Evolutionary conservation across 192 early-diverging fungal species (phyloP).

Genomic region (Umbelopsis sp.): DNA sequence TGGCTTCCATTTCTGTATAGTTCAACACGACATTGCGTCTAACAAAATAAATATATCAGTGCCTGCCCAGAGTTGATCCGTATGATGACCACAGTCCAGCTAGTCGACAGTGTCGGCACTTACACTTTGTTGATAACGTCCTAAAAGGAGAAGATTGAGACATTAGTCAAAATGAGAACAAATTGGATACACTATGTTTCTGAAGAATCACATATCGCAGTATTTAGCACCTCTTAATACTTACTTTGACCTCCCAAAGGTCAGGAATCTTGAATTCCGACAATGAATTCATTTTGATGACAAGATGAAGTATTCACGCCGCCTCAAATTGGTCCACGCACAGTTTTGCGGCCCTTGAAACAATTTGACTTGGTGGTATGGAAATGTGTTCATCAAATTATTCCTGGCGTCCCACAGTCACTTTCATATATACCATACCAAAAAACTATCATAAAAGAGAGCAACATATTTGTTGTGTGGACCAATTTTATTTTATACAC

Average conservation of each 20-base stretch:
- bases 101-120: background rate
- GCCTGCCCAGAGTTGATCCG: background rate
- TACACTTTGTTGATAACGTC: conserved; percentile 51
- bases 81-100: background rate
- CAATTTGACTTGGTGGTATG: background rate
- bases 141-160: conserved; percentile 19
- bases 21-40: conserved; percentile 90
- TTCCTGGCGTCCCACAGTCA: too few relatives aligned
- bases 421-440: too few relatives aligned
- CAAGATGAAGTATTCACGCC: background rate
- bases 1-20: conserved; percentile 91
- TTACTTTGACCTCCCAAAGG: conserved; percentile 46
- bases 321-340: background rate
- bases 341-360: conserved; percentile 5
- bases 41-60: background rate
- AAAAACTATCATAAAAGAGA: too few relatives aligned
- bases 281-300: conserved; percentile 27
- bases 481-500: conserved; percentile 22
- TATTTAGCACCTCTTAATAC: background rate
- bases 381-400: too few relatives aligned
- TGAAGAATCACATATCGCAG: background rate
- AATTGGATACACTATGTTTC: background rate
- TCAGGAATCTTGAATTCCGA: conserved; percentile 37
- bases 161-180: background rate
- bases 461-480: background rate